Base-by-base conservation (phyloP, 768 basidiomycete genomes). In the Pholiota conissans region DNA sequence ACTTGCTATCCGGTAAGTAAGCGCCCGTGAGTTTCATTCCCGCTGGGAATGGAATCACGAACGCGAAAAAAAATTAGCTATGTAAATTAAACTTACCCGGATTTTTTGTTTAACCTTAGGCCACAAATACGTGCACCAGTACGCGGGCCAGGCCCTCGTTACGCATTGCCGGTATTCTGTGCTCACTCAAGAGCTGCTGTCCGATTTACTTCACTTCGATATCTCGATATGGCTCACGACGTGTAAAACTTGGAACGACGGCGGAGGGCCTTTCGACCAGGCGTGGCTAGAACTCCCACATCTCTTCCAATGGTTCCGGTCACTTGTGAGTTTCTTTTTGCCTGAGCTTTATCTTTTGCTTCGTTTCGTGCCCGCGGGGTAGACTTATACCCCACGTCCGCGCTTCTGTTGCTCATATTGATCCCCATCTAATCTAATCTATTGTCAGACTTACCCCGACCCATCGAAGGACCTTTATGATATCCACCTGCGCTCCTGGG, bases 171-270 rank as follows among this genome's bases (percentile, higher is more conserved):
- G 68, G 24, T 63, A 61, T 34, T 66, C 66, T 16, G 68, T 69
- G 24, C 58, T 69, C 32, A 69, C 68, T 3, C 63, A 67, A 11
- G 68, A 69, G 48, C 61, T 69, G 3, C 30, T 62, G 2, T 55
- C 56, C 3, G 68, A 69, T 47, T 49, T 69, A 2, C 57, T 63
- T 6, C 58, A 63, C 30, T 66, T 69, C 39, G 66, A 69, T 18
- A 11, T 69, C 18, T 50, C 66, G 6, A 30, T 60, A 0, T 69
- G 68, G 68, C 46, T 66, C 52, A 56, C 56, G 11, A 63, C 63
- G 0, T 66, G 65, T 34, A 68, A 66, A 47, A 68, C 67, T 2
- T 68, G 67, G 67, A 68, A 63, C 49, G 67, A 68, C 47, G 67
- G 65, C 0, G 60, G 63, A 16, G 42, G 42, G 10, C 42, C 42